Evolutionary conservation across 1,284 basidiomycete species (phyloP).

Genomic region (Mycosarcoma mackinlayi): DNA sequence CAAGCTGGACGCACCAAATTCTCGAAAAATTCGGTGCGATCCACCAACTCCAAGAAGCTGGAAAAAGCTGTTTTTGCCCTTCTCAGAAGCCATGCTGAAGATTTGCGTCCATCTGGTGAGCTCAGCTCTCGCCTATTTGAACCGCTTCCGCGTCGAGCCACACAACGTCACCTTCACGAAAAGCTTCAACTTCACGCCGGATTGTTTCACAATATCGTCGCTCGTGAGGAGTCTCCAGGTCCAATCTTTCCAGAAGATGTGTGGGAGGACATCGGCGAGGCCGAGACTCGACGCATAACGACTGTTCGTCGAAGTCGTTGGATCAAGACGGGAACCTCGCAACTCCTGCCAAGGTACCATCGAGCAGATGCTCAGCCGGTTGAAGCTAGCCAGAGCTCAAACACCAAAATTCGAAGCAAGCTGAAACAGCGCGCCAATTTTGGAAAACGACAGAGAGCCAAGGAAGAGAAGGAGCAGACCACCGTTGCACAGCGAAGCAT

Average conservation of each 20-base stretch:
- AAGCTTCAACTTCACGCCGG: neutral
- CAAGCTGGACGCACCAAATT: neutral
- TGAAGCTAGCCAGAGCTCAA: neutral
- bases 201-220: neutral
- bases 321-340: neutral
- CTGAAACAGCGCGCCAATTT: neutral
- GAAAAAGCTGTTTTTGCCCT: neutral
- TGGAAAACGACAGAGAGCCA: neutral
- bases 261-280: constrained; percentile 1
- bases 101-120: neutral
- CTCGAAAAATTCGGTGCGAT: neutral
- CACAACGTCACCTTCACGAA: neutral
- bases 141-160: constrained; percentile 14
- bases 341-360: neutral
- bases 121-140: constrained; percentile 6
- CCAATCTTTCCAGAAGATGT: neutral
- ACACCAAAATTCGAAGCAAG: neutral
- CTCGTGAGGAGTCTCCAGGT: neutral
- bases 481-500: neutral
- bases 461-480: neutral
- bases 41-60: neutral
- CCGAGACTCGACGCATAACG: neutral
- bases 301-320: neutral
- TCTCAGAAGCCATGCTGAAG: neutral
- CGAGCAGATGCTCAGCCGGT: neutral